A percentile compares a stretch with the other conserved stretches of the same genome.
Conservation (phyloP, 2,329 filamentous ascomycete genomes). For the Orbilia quercus region DNA sequence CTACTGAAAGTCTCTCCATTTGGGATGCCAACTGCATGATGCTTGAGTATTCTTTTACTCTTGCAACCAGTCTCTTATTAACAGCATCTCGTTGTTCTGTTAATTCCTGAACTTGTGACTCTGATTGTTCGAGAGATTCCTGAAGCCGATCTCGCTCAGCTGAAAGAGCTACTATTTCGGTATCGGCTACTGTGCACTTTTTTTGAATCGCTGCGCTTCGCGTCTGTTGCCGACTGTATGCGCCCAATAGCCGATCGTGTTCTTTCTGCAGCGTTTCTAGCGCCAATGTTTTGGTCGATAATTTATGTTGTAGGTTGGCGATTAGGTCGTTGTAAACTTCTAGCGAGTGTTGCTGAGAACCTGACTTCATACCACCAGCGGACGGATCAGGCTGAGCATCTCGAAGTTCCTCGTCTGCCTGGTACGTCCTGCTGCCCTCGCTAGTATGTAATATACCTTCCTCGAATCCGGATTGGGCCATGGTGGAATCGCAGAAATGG, state of each 20-base stretch:
- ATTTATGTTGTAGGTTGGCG: slow-evolving; percentile 46
- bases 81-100: slow-evolving; percentile 45
- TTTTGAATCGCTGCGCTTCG: slow-evolving; percentile 47
- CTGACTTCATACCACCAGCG: slow-evolving; percentile 3
- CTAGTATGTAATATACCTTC: slow-evolving; percentile 3
- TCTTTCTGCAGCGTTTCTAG: slow-evolving; percentile 49
- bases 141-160: slow-evolving; percentile 52
- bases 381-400: neutral
- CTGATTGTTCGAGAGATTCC: slow-evolving; percentile 50
- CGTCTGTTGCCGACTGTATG: slow-evolving; percentile 44
- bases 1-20: slow-evolving; percentile 40
- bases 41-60: slow-evolving; percentile 46
- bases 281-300: slow-evolving; percentile 50
- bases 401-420: slow-evolving; percentile 17
- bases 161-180: slow-evolving; percentile 48
- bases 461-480: slow-evolving; percentile 22
- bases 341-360: slow-evolving; percentile 23
- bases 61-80: slow-evolving; percentile 39
- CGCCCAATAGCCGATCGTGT: slow-evolving; percentile 40
- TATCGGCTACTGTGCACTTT: slow-evolving; percentile 47
- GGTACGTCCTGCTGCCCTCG: neutral
- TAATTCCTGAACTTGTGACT: slow-evolving; percentile 47
- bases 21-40: slow-evolving; percentile 48
- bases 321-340: slow-evolving; percentile 48
- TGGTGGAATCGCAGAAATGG: slow-evolving; percentile 2